Percentiles rank a stretch among this genome's conserved stretches.
phyloP scores from a whole-genome alignment of 306 rosid species.

The Dicorynia guianensis region DNA sequence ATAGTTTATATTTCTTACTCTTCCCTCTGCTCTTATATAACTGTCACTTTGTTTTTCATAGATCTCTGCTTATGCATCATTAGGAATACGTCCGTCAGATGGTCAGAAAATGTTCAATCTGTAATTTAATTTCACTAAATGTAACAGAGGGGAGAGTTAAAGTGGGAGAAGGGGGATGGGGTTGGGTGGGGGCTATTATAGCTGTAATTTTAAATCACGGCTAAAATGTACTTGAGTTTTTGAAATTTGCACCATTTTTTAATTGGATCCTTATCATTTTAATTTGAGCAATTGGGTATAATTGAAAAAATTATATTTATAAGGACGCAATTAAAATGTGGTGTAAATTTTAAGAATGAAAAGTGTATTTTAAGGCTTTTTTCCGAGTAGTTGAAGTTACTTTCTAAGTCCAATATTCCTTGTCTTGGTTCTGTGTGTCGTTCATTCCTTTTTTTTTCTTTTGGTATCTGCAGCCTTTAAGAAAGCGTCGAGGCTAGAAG shows the following conservation, averaged over 20 bases:
- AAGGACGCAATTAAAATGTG: no score
- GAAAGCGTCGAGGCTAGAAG: constrained; percentile 78
- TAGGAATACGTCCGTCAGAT: neutral
- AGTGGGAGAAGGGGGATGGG: no score
- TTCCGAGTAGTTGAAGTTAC: constrained; percentile 33
- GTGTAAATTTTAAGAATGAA: no score
- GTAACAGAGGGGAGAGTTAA: neutral
- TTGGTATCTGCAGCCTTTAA: constrained; percentile 76
- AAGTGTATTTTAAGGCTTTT: neutral
- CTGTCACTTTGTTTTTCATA: constrained; percentile 15
- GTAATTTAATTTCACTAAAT: neutral
- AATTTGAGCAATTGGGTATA: no score
- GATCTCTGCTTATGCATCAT: constrained; percentile 9
- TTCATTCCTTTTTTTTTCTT: neutral
- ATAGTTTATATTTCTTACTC: neutral
- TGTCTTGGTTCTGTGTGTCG: constrained; percentile 24
- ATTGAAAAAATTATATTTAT: no score
- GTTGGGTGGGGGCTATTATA: no score
- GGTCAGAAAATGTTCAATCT: neutral
- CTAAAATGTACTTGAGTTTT: no score
- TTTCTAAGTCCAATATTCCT: constrained; percentile 13
- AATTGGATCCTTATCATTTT: no score
- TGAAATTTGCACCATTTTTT: no score
- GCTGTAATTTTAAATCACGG: no score
- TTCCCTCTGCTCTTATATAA: neutral